These are phyloP conservation scores for Cladorrhinum samala DNA, from an alignment of 495 filamentous ascomycete species.

Conservation along the genomic window DNA sequence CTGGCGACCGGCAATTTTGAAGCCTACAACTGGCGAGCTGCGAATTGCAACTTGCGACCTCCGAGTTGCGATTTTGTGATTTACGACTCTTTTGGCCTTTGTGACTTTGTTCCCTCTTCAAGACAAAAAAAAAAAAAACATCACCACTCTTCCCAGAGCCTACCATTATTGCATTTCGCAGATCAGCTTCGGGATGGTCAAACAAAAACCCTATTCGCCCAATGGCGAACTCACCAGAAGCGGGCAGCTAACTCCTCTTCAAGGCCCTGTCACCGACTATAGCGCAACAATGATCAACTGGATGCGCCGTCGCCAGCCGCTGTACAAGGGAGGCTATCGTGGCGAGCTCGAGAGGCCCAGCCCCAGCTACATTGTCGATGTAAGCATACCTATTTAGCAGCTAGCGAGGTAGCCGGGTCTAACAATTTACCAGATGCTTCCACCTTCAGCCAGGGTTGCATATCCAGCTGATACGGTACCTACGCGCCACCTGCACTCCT, in stretches of 20 bases:
- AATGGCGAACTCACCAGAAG: neutral
- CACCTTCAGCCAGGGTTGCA: conserved; percentile 65
- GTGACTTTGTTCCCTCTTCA: no score
- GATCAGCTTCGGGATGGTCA: no score
- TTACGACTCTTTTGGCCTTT: no score
- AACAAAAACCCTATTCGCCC: no score
- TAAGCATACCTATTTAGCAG: conserved; percentile 37
- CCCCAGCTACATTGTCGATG: conserved; percentile 81
- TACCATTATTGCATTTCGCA: no score
- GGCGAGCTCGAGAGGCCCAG: conserved; percentile 80
- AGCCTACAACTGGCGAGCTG: no score
- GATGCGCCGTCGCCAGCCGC: conserved; percentile 79
- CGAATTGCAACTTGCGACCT: no score
- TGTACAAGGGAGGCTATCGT: conserved; percentile 58
- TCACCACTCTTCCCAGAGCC: no score
- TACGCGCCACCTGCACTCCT: conserved; percentile 85
- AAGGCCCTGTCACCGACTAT: conserved; percentile 91
- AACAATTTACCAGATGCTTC: conserved; percentile 62
- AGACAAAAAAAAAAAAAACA: no score
- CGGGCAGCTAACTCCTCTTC: conserved; percentile 17
- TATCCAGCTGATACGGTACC: conserved; percentile 79
- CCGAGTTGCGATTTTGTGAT: no score
- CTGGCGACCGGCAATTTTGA: no score
- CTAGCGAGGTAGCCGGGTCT: conserved; percentile 15
- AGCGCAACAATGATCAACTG: conserved; percentile 86